Conservation (phyloP, 2,329 filamentous ascomycete species). For the Trichoderma gracile region DNA sequence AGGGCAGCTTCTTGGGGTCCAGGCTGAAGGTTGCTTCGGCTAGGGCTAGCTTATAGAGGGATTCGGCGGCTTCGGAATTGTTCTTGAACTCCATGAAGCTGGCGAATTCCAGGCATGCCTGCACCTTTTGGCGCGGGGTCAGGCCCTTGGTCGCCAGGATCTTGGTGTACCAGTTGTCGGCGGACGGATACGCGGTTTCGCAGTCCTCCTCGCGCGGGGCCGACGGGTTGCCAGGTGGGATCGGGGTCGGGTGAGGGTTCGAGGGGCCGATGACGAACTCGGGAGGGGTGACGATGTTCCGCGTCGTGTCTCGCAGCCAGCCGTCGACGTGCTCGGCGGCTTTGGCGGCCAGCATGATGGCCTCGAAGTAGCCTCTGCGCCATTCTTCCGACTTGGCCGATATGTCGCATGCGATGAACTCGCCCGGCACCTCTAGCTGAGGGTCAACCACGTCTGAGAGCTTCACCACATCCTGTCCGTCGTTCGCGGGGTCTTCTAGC, state of each 20-base stretch:
- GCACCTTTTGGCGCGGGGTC: slow-evolving; percentile 72
- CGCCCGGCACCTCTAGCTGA: slow-evolving; percentile 65
- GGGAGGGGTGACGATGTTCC: slow-evolving; percentile 66
- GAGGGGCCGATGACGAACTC: slow-evolving; percentile 78
- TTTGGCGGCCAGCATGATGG: slow-evolving; percentile 73
- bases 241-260: slow-evolving; percentile 75
- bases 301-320: slow-evolving; percentile 69
- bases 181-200: slow-evolving; percentile 64
- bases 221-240: slow-evolving; percentile 62
- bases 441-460: slow-evolving; percentile 63
- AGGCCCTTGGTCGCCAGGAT: slow-evolving; percentile 81
- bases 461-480: slow-evolving; percentile 66
- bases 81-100: slow-evolving; percentile 82
- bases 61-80: slow-evolving; percentile 62
- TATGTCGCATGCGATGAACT: slow-evolving; percentile 67
- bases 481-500: slow-evolving; percentile 67
- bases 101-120: slow-evolving; percentile 80
- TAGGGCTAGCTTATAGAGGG: slow-evolving; percentile 74
- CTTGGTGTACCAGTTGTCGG: slow-evolving; percentile 78
- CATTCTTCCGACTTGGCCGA: slow-evolving; percentile 77
- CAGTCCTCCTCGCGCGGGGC: slow-evolving; percentile 76
- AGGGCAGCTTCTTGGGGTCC: slow-evolving; percentile 41
- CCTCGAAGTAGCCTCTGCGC: slow-evolving; percentile 82
- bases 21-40: slow-evolving; percentile 67
- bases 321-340: slow-evolving; percentile 80